Percentiles rank a stretch among this genome's conserved stretches.
Evolutionary conservation across 495 filamentous ascomycete species (phyloP).

Genomic region (Xylaria telfairii): DNA sequence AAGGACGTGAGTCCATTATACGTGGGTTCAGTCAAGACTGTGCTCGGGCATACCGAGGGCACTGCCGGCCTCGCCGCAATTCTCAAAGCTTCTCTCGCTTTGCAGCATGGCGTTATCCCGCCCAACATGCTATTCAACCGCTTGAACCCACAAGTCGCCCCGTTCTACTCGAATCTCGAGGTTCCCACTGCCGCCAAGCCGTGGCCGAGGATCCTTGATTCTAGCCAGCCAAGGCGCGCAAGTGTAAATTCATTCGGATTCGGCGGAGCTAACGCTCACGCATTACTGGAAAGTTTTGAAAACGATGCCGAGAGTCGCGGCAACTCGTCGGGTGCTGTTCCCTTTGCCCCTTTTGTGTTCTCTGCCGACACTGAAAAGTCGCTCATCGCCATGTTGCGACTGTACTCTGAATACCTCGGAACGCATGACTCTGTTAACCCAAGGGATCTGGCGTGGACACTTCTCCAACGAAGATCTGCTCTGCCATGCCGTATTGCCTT

Average conservation of each 20-base stretch:
- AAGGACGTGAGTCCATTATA: conserved; percentile 41
- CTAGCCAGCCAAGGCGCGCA: conserved; percentile 43
- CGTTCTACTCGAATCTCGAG: conserved; percentile 47
- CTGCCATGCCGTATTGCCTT: conserved; percentile 30
- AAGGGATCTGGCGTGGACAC: conserved; percentile 1
- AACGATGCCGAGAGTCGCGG: neutral
- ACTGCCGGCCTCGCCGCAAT: conserved; percentile 60
- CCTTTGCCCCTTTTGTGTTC: conserved; percentile 11
- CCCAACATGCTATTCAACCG: conserved; percentile 63
- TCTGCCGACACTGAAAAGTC: conserved; percentile 18
- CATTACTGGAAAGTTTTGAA: conserved; percentile 4
- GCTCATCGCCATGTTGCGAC: neutral
- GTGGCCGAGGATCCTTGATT: conserved; percentile 14
- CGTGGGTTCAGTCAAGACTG: conserved; percentile 63
- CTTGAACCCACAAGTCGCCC: conserved; percentile 54
- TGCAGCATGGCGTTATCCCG: conserved; percentile 59
- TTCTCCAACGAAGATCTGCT: conserved; percentile 2
- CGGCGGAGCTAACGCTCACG: conserved; percentile 29
- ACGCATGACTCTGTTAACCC: neutral
- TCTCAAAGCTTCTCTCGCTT: conserved; percentile 61
- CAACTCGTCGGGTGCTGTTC: neutral
- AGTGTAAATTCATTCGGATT: conserved; percentile 57
- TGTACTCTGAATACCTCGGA: neutral
- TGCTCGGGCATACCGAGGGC: conserved; percentile 63
- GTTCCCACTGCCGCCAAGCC: conserved; percentile 25